phyloP scores from a whole-genome alignment of 345 rosid species.

The Citrus glauca region DNA sequence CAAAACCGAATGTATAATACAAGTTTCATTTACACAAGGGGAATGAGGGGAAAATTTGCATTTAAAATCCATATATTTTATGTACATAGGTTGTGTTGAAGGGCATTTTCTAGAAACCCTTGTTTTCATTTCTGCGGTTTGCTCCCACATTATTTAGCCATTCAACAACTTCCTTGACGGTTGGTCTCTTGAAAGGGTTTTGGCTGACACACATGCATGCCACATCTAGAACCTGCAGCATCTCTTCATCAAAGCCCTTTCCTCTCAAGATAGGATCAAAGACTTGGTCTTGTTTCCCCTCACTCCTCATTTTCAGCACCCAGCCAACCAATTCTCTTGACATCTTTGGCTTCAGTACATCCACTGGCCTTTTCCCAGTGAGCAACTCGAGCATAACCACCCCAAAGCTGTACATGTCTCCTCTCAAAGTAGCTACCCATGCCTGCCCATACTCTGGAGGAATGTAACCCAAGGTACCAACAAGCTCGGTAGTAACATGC shows the following conservation, averaged over 20 bases:
- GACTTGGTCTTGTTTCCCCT: constrained; percentile 42
- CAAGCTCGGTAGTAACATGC: constrained; percentile 63
- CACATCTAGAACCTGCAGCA: constrained; percentile 54
- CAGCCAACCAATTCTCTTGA: constrained; percentile 54
- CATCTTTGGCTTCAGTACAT: constrained; percentile 51
- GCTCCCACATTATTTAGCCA: constrained; percentile 41
- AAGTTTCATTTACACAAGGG: background rate
- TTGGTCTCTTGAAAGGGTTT: constrained; percentile 56
- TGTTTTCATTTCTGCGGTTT: constrained; percentile 26
- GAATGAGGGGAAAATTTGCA: background rate
- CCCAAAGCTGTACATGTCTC: constrained; percentile 65
- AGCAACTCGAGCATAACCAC: constrained; percentile 59
- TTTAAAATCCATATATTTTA: constrained; percentile 16
- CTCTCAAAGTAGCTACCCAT: constrained; percentile 61
- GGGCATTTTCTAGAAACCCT: constrained; percentile 20
- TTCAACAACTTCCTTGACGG: constrained; percentile 46
- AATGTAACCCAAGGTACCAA: constrained; percentile 59
- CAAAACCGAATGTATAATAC: background rate
- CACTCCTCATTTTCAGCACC: constrained; percentile 44
- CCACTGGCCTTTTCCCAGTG: constrained; percentile 57
- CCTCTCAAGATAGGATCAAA: constrained; percentile 44
- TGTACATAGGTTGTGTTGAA: constrained; percentile 14
- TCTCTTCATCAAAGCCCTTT: constrained; percentile 41
- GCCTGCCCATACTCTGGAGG: constrained; percentile 70
- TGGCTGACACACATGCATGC: constrained; percentile 61